These are phyloP conservation scores for Hyaloscypha finlandica DNA, from an alignment of 495 filamentous ascomycete species.

Conservation along the genomic window DNA sequence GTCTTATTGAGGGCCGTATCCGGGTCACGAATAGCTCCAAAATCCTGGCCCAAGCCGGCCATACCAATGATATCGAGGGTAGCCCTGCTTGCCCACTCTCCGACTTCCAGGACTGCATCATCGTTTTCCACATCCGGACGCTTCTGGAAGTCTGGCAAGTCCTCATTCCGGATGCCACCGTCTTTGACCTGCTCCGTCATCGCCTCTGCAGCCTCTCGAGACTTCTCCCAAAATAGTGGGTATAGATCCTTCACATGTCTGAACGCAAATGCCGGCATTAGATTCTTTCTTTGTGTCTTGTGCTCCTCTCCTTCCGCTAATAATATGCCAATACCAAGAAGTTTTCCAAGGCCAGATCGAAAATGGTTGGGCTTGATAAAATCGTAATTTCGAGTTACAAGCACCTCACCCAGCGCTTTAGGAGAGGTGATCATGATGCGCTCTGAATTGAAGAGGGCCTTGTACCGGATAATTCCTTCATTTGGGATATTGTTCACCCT, in stretches of 20 bases:
- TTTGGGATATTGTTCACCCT: conserved; percentile 77
- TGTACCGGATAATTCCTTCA: conserved; percentile 82
- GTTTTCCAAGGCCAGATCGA: conserved; percentile 55
- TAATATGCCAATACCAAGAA: conserved; percentile 76
- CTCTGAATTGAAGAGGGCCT: conserved; percentile 68
- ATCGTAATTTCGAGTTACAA: conserved; percentile 72
- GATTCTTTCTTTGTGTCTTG: conserved; percentile 74
- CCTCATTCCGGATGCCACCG: conserved; percentile 34
- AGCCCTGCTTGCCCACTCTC: conserved; percentile 67
- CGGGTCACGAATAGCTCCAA: conserved; percentile 66
- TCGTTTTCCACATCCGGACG: conserved; percentile 42
- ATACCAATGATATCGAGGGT: conserved; percentile 88
- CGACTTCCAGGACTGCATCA: conserved; percentile 63
- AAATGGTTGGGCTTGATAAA: conserved; percentile 72
- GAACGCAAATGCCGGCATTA: conserved; percentile 84
- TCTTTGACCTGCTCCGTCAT: conserved; percentile 41
- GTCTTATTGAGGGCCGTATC: conserved; percentile 64
- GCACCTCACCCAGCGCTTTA: conserved; percentile 66
- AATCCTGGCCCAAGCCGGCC: conserved; percentile 80
- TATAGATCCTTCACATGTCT: conserved; percentile 87
- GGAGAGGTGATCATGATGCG: conserved; percentile 66
- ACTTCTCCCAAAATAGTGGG: conserved; percentile 79
- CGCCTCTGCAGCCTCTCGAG: conserved; percentile 45
- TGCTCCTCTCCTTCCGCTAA: conserved; percentile 87
- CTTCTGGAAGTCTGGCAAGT: conserved; percentile 38